Base-by-base conservation (phyloP, 31 red algal species). In the Bonnemaisonia californica region DNA sequence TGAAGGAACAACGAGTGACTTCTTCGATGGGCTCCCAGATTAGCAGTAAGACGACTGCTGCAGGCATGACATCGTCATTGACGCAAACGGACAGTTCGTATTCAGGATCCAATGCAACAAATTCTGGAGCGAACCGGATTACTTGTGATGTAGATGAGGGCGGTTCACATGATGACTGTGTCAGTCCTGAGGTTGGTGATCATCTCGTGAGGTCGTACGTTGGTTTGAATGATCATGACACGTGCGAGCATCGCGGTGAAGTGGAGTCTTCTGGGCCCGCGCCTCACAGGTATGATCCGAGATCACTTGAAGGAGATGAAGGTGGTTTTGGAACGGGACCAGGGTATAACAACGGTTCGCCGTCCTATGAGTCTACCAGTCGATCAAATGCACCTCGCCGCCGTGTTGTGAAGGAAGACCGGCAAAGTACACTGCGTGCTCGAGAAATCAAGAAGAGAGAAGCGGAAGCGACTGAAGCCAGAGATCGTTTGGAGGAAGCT, bases 401-500 rank as follows among this genome's bases (percentile, higher is more conserved):
- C n/a, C 69, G 71, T 21, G 61, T 75, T 13, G 78, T 66, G 3
- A 82, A 66, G 57, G 87, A 90, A 18, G 87, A 90, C n/a, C 76
- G 87, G 7, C 87, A 90, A 54, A 76, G 37, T 39, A 62, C 45
- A 9, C 41, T 90, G 38, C 78, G 87, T 21, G 21, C 72, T 9
- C 57, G 95, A 7, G 91, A 98, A 55, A 76, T 87, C 5, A 83
- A 79, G 18, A 78, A 86, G 56, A 39, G 90, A 68, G 96, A 98
- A 69, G 48, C 79, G 0, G 96, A 98, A 77, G 96, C 92, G 2
- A 83, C 60, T 24, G 92, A 95, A 32, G 95, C 91, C 29, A 69
- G 81, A 41, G 71, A 83, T 57, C 87, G 92, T 34, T 31, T 98
- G 16, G 82, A 91, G 19, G 96, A 98, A 35, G 92, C 96, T 0